These are phyloP conservation scores for Teunomyces aglyptinius DNA, from an alignment of 805 yeast genomes.

Conservation along the genomic window DNA sequence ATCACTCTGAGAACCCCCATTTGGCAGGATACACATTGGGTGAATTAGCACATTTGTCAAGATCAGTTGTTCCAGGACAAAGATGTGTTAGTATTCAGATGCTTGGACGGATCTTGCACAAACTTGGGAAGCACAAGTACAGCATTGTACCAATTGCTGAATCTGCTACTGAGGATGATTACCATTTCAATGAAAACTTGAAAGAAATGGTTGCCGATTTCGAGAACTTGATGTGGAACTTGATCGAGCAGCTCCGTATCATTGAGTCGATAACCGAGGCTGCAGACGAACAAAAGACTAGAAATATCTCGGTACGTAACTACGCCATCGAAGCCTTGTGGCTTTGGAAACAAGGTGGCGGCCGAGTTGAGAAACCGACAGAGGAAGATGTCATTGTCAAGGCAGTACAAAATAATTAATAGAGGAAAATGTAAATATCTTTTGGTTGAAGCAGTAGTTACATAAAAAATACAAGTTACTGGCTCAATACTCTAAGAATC, in stretches of 20 bases:
- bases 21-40: slow-evolving; percentile 89
- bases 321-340: slow-evolving; percentile 90
- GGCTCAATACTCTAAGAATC: neutral
- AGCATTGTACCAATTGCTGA: slow-evolving; percentile 47
- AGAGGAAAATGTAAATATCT: slow-evolving; percentile 5
- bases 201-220: slow-evolving; percentile 33
- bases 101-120: slow-evolving; percentile 81
- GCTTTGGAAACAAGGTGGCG: slow-evolving; percentile 71
- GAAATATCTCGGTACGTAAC: slow-evolving; percentile 69
- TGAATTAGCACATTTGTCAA: slow-evolving; percentile 74
- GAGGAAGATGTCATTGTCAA: slow-evolving; percentile 29
- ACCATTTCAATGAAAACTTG: slow-evolving; percentile 31
- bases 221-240: slow-evolving; percentile 65
- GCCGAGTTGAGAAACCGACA: slow-evolving; percentile 23
- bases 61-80: slow-evolving; percentile 82
- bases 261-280: slow-evolving; percentile 66
- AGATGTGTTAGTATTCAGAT: slow-evolving; percentile 84
- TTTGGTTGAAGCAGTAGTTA: slow-evolving; percentile 2
- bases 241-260: slow-evolving; percentile 60
- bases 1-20: slow-evolving; percentile 85
- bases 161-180: slow-evolving; percentile 34
- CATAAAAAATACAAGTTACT: neutral
- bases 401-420: slow-evolving; percentile 12
- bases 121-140: slow-evolving; percentile 65
- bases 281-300: slow-evolving; percentile 61